Evolutionary conservation across 2,329 filamentous ascomycete species (phyloP).

Genomic region (Aspergillus brasiliensis): DNA sequence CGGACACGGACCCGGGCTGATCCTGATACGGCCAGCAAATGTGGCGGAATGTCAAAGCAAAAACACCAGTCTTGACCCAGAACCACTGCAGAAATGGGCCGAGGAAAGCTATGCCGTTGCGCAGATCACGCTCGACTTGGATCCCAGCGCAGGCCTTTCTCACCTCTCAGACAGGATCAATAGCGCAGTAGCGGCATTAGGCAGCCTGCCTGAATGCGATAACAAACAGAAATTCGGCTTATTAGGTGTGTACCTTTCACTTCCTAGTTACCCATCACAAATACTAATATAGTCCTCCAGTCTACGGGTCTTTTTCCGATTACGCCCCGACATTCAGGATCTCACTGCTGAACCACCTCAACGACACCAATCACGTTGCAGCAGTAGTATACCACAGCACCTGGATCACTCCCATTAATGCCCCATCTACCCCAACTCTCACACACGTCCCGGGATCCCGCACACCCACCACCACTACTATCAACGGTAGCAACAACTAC

Average conservation of each 20-base stretch:
- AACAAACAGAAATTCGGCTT: conserved; percentile 22
- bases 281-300: conserved; percentile 9
- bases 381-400: conserved; percentile 23
- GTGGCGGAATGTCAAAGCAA: conserved; percentile 29
- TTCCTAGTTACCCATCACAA: neutral
- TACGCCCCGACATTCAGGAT: conserved; percentile 21
- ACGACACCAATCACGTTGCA: conserved; percentile 1
- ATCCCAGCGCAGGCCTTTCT: conserved; percentile 15
- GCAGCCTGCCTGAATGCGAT: conserved; percentile 29
- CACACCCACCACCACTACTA: neutral
- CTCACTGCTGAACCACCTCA: conserved; percentile 10
- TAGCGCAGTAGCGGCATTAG: conserved; percentile 17
- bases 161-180: conserved; percentile 12
- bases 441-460: conserved; percentile 18
- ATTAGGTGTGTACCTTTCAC: conserved; percentile 18
- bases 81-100: conserved; percentile 67
- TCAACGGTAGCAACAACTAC: neutral
- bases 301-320: conserved; percentile 29
- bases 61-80: conserved; percentile 52
- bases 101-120: conserved; percentile 69
- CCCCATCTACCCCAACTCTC: conserved; percentile 10
- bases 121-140: conserved; percentile 46
- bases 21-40: conserved; percentile 46
- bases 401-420: too few relatives aligned
- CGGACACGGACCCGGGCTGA: conserved; percentile 52